phyloP scores from a whole-genome alignment of 192 early-diverging fungal genomes.

The Coemansia sp. region DNA sequence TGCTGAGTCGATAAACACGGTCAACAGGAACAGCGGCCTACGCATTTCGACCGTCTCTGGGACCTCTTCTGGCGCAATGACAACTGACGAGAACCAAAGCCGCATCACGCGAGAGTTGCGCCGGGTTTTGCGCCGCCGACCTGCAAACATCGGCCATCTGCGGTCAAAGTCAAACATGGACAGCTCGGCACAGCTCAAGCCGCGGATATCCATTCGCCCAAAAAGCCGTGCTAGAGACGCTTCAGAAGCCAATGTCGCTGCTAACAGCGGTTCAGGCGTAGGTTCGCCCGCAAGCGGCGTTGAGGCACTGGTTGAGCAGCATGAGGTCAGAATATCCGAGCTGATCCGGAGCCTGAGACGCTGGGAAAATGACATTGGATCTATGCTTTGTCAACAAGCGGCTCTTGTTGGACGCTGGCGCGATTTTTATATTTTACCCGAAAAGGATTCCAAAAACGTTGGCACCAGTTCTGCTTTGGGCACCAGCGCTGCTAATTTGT shows the following conservation, averaged over 20 bases:
- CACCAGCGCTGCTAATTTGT: not conserved
- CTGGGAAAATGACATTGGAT: conserved; percentile 42
- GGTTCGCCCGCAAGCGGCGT: conserved; percentile 22
- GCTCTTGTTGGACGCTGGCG: conserved; percentile 42
- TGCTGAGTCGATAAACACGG: conserved; percentile 45
- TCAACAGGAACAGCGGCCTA: conserved; percentile 30
- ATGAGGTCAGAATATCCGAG: conserved; percentile 39
- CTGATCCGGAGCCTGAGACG: conserved; percentile 30
- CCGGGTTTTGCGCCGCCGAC: conserved; percentile 43
- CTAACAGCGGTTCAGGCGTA: not conserved
- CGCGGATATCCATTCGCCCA: conserved; percentile 17
- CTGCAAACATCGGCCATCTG: conserved; percentile 24
- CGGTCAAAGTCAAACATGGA: conserved; percentile 30
- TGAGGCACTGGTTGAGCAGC: conserved; percentile 49
- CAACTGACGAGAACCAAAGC: conserved; percentile 38
- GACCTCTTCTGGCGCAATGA: conserved; percentile 7
- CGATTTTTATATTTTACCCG: conserved; percentile 26
- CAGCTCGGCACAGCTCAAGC: conserved; percentile 17
- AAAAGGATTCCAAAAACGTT: not conserved
- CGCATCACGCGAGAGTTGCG: conserved; percentile 48
- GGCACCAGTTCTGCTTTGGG: not conserved
- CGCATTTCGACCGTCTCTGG: conserved; percentile 39
- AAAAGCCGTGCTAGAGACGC: conserved; percentile 24
- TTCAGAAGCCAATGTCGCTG: not conserved
- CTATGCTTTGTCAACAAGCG: conserved; percentile 38